phyloP scores from a whole-genome alignment of 257 asterid genomes.

The Schizonepeta tenuifolia region DNA sequence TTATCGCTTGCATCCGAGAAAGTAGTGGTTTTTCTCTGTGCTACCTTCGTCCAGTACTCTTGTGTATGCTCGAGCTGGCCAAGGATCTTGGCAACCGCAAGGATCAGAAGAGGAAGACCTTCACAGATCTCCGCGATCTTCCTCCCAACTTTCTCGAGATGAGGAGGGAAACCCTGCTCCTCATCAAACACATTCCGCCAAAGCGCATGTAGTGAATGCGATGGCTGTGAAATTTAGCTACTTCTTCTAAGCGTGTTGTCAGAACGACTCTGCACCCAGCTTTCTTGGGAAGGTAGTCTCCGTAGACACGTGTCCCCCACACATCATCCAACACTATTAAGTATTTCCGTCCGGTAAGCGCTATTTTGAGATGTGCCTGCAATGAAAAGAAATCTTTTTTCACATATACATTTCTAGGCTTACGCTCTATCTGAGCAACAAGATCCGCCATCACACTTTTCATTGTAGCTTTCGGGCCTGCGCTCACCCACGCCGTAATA shows the following conservation, averaged over 20 bases:
- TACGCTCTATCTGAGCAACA: not conserved
- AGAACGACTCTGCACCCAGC: not conserved
- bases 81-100: constrained; percentile 27
- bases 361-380: too few species aligned
- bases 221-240: not conserved
- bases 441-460: not conserved
- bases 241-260: not conserved
- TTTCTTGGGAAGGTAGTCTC: not conserved
- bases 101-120: constrained; percentile 40
- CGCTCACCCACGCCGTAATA: not conserved
- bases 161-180: not conserved
- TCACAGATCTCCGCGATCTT: constrained; percentile 21
- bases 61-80: not conserved
- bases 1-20: not conserved
- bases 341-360: not conserved
- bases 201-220: not conserved
- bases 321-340: not conserved
- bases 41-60: constrained; percentile 23
- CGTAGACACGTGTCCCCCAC: not conserved
- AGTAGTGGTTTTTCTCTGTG: not conserved
- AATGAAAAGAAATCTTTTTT: not conserved
- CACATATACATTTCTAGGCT: not conserved
- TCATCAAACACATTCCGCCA: constrained; percentile 10
- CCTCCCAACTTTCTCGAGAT: not conserved
- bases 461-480: not conserved